Percentiles rank a stretch among this genome's conserved stretches.
Conservation (phyloP, 2,329 filamentous ascomycete species). For the Chalaropsis thielavioides region DNA sequence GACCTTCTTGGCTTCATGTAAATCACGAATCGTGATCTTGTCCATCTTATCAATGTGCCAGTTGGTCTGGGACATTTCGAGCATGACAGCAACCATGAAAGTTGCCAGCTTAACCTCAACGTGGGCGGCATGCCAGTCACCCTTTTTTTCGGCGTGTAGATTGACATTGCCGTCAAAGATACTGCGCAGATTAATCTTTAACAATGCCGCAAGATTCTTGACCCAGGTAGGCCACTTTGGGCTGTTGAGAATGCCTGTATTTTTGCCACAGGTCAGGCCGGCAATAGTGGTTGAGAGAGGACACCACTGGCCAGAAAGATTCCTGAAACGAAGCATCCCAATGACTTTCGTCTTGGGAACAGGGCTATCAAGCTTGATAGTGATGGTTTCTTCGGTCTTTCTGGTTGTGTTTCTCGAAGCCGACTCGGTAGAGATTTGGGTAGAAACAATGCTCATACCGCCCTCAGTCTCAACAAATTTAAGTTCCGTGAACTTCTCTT, state of each 20-base stretch:
- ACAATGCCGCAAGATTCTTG: constrained; percentile 22
- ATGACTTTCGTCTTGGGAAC: neutral
- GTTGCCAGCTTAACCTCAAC: constrained; percentile 30
- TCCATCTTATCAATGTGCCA: neutral
- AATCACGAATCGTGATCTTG: neutral
- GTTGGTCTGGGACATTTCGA: neutral
- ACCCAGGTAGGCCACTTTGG: constrained; percentile 24
- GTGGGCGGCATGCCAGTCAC: constrained; percentile 24
- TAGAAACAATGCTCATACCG: neutral
- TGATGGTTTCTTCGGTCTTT: neutral
- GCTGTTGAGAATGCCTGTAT: constrained; percentile 21
- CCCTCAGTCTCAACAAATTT: neutral
- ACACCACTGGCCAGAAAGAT: neutral
- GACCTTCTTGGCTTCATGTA: neutral
- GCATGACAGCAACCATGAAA: constrained; percentile 22
- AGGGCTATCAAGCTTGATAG: neutral
- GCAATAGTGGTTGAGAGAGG: neutral
- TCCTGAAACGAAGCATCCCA: neutral
- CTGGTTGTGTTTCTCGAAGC: neutral
- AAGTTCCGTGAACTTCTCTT: neutral
- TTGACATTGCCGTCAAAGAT: constrained; percentile 18
- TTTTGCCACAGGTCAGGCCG: neutral
- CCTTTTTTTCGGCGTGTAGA: neutral
- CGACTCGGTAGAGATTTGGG: neutral
- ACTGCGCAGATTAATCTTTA: constrained; percentile 23